A percentile compares a stretch with the other conserved stretches of the same genome.
Evolutionary conservation across 805 yeast species (phyloP).

Genomic region (Metschnikowia colocasiae): DNA sequence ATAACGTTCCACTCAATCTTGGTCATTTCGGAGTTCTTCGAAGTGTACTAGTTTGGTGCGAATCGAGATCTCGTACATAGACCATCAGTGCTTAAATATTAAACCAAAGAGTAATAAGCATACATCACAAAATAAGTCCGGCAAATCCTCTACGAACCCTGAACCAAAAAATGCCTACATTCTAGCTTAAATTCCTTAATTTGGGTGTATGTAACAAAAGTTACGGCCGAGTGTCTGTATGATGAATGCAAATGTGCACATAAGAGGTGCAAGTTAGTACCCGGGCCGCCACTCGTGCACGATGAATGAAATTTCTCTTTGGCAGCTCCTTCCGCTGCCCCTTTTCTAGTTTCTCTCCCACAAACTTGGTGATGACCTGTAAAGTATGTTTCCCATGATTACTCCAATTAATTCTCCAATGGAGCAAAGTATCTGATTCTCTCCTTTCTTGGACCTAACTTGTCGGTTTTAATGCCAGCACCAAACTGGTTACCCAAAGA

Average conservation of each 20-base stretch:
- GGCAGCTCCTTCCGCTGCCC: not conserved
- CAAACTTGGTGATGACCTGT: not conserved
- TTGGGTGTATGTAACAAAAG: not conserved
- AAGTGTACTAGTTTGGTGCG: not conserved
- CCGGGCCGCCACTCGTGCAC: not conserved
- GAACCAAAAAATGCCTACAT: not conserved
- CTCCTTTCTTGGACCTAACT: slow-evolving; percentile 46
- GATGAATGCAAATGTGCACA: slow-evolving; percentile 17
- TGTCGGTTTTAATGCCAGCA: slow-evolving; percentile 40
- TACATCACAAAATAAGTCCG: not conserved
- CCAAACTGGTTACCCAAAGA: slow-evolving; percentile 40
- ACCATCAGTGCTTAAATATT: no score
- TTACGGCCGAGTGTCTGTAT: slow-evolving; percentile 9
- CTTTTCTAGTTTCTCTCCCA: not conserved
- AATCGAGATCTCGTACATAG: not conserved
- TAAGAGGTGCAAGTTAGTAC: slow-evolving; percentile 2
- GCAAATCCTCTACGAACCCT: not conserved
- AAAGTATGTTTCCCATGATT: not conserved
- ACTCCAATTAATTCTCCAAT: slow-evolving; percentile 15
- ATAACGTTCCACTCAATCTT: slow-evolving; percentile 46
- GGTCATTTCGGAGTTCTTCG: slow-evolving; percentile 10
- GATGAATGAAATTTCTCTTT: slow-evolving; percentile 1
- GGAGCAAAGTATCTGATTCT: slow-evolving; percentile 41
- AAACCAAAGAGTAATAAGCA: not conserved
- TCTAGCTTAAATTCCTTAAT: not conserved